A percentile compares a stretch with the other conserved stretches of the same genome.
Evolutionary conservation across 192 early-diverging fungal species (phyloP).

Genomic region (Entomortierella chlamydospora): DNA sequence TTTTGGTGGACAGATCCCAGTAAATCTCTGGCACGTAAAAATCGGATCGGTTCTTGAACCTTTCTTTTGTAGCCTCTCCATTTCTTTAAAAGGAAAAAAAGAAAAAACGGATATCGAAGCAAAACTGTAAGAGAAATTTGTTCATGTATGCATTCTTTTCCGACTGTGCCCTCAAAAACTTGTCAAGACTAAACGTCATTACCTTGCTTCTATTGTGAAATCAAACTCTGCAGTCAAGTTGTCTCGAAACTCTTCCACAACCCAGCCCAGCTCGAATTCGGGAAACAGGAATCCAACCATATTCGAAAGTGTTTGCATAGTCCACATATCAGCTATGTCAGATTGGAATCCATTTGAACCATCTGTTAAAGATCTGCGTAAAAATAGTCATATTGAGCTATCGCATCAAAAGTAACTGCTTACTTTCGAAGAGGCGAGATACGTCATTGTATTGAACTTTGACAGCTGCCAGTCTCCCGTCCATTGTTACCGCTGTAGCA

Average conservation of each 20-base stretch:
- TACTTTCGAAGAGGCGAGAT: slow-evolving; percentile 57
- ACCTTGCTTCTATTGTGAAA: slow-evolving; percentile 57
- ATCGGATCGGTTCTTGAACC: slow-evolving; percentile 56
- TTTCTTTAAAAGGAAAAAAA: too few species aligned
- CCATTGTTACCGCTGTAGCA: slow-evolving; percentile 56
- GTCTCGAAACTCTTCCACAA: slow-evolving; percentile 58
- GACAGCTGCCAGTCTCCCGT: slow-evolving; percentile 54
- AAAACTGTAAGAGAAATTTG: neutral
- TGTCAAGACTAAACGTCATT: neutral
- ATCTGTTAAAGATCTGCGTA: neutral
- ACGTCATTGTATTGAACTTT: slow-evolving; percentile 64
- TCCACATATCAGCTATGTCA: slow-evolving; percentile 61
- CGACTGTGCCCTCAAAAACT: too few species aligned
- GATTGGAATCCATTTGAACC: neutral
- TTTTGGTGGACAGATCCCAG: slow-evolving; percentile 58
- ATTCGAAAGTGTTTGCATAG: slow-evolving; percentile 60
- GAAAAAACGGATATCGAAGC: neutral
- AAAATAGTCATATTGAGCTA: too few species aligned
- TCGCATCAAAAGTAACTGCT: neutral
- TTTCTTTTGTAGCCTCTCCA: slow-evolving; percentile 56
- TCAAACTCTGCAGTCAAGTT: slow-evolving; percentile 63
- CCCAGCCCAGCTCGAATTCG: slow-evolving; percentile 63
- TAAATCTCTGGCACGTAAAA: slow-evolving; percentile 61
- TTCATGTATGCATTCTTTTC: too few species aligned
- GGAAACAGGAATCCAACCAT: slow-evolving; percentile 57